Evolutionary conservation across 2,329 filamentous ascomycete species (phyloP), one percentile per base, ranked within the genome.

Genomic region (Ophiocordyceps robertsii): DNA sequence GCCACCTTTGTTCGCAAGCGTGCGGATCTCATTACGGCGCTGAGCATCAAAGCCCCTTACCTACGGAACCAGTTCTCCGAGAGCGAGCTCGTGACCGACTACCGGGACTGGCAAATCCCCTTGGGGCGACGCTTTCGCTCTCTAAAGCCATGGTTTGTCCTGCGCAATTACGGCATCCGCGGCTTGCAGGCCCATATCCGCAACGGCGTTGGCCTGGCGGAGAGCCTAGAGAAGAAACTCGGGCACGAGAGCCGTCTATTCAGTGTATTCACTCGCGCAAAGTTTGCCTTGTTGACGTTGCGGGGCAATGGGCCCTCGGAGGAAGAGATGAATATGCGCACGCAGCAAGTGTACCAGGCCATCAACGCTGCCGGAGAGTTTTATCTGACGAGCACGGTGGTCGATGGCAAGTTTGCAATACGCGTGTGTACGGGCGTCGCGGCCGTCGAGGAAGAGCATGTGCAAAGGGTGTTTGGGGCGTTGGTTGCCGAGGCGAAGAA

Each of bases 61-160:
- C 76, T 95, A 27, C 63, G 80, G 48, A 95, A 95, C 63, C 67
- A 77, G 5, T 87, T 81, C 65, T 84, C 82, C 4, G 86, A 92
- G 52, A 75, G 73, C 32, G 88, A 87, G 0, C 72, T 90, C 2
- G 90, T 95, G 1, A 95, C 87, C 21, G 90, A 96, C 63, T 95
- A 95, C 68, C 78, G 90, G 38, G 89, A 96, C 69, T 96, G 90
- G 90, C 88, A 95, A 65, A 93, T 96, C 54, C 88, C 90, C 0
- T 78, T 96, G 0, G 90, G 90, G 8, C 73, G 90, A 3, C 73
- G 90, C 14, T 96, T 96, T 72, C 75, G 90, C 46, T 79, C 82
- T 3, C 65, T 96, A 44, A 96, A 96, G 67, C 80, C 95, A 48
- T 96, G 90, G 90, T 95, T 95, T 58, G 88, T 96, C 8, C 67